Evolutionary conservation across 2,329 filamentous ascomycete species (phyloP).

Genomic region (Lasiodiplodia hormozganensis): DNA sequence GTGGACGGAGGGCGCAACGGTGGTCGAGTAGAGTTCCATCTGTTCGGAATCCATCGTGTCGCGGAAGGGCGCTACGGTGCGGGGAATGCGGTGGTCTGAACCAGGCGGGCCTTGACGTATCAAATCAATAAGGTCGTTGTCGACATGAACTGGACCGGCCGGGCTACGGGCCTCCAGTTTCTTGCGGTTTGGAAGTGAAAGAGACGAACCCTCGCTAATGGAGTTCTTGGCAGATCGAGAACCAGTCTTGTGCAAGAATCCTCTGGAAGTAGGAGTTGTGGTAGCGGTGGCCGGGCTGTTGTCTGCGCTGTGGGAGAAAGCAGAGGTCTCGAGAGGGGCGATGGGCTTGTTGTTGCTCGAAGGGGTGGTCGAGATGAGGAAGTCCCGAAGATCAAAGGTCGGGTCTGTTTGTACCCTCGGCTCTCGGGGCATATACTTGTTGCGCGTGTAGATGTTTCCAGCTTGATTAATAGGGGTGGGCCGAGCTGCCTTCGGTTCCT

Average conservation of each 20-base stretch:
- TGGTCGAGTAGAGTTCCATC: conserved; percentile 32
- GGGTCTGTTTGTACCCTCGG: conserved; percentile 75
- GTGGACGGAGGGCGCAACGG: conserved; percentile 41
- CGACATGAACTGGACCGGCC: conserved; percentile 68
- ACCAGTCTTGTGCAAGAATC: conserved; percentile 8
- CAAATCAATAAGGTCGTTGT: conserved; percentile 92
- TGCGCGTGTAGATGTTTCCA: conserved; percentile 23
- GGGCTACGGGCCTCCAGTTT: conserved; percentile 69
- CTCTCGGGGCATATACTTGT: conserved; percentile 65
- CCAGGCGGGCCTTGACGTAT: conserved; percentile 84
- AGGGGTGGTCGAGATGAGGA: conserved; percentile 83
- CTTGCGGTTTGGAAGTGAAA: not conserved
- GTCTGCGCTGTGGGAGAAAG: conserved; percentile 3
- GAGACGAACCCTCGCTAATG: conserved; percentile 10
- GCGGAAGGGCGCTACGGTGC: conserved; percentile 83
- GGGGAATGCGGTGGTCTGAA: conserved; percentile 75
- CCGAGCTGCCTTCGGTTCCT: conserved; percentile 21
- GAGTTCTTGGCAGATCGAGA: conserved; percentile 31
- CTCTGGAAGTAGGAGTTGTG: conserved; percentile 13
- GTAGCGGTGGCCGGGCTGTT: not conserved
- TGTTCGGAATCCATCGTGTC: conserved; percentile 88
- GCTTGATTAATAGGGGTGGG: conserved; percentile 24
- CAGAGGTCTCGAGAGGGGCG: conserved; percentile 16
- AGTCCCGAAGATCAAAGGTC: conserved; percentile 83
- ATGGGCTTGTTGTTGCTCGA: conserved; percentile 21